These are phyloP conservation scores for Penstemon eatonii DNA, from an alignment of 257 asterid species.

Conservation along the genomic window DNA sequence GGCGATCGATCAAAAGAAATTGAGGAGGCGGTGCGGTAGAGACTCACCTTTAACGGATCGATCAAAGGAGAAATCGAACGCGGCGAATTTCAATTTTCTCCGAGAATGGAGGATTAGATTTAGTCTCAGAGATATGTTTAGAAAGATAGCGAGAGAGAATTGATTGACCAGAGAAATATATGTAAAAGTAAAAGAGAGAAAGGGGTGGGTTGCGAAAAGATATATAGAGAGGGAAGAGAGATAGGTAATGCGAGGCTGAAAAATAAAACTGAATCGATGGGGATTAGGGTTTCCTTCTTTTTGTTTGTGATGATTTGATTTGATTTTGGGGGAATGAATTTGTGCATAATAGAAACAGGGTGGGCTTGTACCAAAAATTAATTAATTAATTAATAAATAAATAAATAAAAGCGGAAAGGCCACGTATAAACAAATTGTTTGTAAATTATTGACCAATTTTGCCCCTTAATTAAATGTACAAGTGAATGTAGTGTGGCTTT, in stretches of 20 bases:
- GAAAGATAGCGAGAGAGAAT: neutral
- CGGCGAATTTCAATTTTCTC: slow-evolving; percentile 1
- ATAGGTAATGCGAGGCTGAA: slow-evolving; percentile 32
- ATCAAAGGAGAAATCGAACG: neutral
- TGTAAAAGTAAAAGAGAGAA: neutral
- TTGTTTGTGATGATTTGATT: neutral
- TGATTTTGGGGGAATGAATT: neutral
- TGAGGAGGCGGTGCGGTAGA: neutral
- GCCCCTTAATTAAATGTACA: neutral
- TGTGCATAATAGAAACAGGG: neutral
- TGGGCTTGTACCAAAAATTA: too few relatives aligned
- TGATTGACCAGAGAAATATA: neutral
- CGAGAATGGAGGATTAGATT: slow-evolving; percentile 22
- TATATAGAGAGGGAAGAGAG: slow-evolving; percentile 20
- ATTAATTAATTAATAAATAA: too few relatives aligned
- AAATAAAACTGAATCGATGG: slow-evolving; percentile 28
- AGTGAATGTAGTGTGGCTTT: neutral
- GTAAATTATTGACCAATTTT: neutral
- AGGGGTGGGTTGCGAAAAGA: neutral
- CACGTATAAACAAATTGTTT: neutral
- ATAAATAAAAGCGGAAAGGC: neutral
- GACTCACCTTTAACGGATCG: slow-evolving; percentile 29
- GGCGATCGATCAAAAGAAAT: slow-evolving; percentile 18
- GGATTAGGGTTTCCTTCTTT: slow-evolving; percentile 29
- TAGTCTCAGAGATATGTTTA: slow-evolving; percentile 10